Percentiles rank a stretch among this genome's conserved stretches.
phyloP scores from a whole-genome alignment of 2,329 filamentous ascomycete species.

The Diaporthe capsici region DNA sequence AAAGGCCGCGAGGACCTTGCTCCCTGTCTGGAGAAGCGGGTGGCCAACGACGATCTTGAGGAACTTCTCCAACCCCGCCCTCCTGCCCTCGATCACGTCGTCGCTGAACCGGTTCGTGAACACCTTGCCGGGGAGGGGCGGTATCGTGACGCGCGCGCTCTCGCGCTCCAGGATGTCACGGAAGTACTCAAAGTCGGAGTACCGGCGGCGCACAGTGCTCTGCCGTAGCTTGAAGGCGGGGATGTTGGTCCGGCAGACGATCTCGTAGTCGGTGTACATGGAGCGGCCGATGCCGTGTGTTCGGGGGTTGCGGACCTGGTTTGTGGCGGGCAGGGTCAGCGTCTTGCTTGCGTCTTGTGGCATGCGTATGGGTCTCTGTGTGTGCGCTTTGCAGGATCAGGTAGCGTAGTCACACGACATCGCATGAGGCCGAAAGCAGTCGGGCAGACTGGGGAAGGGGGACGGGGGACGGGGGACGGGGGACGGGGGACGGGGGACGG shows the following conservation, averaged over 20 bases:
- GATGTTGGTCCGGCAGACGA: constrained; percentile 97
- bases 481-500: neutral
- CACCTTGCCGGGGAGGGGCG: constrained; percentile 95
- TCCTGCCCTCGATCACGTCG: constrained; percentile 95
- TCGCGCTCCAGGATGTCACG: constrained; percentile 98
- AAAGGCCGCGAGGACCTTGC: constrained; percentile 95
- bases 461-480: neutral
- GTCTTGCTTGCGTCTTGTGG: neutral
- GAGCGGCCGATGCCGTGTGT: constrained; percentile 93
- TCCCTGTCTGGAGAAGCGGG: constrained; percentile 95
- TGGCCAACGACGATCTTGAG: constrained; percentile 98
- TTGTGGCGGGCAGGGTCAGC: neutral
- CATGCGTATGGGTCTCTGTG: neutral
- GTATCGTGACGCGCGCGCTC: constrained; percentile 93
- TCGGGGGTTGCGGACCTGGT: constrained; percentile 90
- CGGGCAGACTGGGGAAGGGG: neutral
- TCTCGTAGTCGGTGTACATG: constrained; percentile 99
- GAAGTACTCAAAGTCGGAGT: constrained; percentile 99
- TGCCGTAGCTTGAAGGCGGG: constrained; percentile 97
- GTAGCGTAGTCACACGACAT: neutral
- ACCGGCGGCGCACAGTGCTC: constrained; percentile 89
- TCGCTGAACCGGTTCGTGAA: constrained; percentile 99
- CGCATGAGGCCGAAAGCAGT: neutral
- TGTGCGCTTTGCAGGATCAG: neutral
- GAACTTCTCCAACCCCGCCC: constrained; percentile 94